Conservation (phyloP, 2,329 filamentous ascomycete genomes). For the Arthroderma sp. region DNA sequence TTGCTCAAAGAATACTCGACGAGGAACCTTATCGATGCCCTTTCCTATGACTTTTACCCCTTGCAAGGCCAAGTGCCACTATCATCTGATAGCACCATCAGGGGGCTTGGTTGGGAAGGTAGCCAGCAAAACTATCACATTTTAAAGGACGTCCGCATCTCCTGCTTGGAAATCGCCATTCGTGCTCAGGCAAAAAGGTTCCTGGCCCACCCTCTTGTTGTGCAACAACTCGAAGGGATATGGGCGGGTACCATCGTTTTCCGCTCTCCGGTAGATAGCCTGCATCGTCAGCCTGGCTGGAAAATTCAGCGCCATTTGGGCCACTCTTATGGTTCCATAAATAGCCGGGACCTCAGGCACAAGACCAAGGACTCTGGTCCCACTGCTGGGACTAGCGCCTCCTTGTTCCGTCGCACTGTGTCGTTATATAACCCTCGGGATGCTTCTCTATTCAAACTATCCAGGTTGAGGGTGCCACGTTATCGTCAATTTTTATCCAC, state of each 20-base stretch:
- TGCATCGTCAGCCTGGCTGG: slow-evolving; percentile 52
- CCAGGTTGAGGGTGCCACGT: slow-evolving; percentile 74
- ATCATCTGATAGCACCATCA: slow-evolving; percentile 22
- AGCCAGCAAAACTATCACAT: slow-evolving; percentile 33
- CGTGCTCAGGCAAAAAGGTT: slow-evolving; percentile 86
- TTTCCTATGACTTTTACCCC: slow-evolving; percentile 91
- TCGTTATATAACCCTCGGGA: slow-evolving; percentile 82
- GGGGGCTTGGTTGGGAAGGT: slow-evolving; percentile 22
- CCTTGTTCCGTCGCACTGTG: slow-evolving; percentile 51
- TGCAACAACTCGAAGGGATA: slow-evolving; percentile 91
- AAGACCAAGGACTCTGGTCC: neutral
- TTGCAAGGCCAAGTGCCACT: slow-evolving; percentile 60
- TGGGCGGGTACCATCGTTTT: slow-evolving; percentile 96
- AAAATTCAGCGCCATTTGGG: slow-evolving; percentile 14
- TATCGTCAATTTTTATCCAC: slow-evolving; percentile 88
- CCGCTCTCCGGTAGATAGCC: slow-evolving; percentile 71
- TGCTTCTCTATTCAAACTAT: slow-evolving; percentile 83
- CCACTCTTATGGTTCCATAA: slow-evolving; percentile 15
- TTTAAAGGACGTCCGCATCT: slow-evolving; percentile 59
- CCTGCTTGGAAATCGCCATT: slow-evolving; percentile 85
- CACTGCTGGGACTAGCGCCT: slow-evolving; percentile 1
- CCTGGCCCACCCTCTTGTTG: slow-evolving; percentile 76
- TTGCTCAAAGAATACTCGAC: slow-evolving; percentile 80
- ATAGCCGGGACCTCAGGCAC: neutral
- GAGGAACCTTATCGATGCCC: slow-evolving; percentile 78